phyloP scores from a whole-genome alignment of 1,284 basidiomycete species.

The Marasmius tenuissimus region DNA sequence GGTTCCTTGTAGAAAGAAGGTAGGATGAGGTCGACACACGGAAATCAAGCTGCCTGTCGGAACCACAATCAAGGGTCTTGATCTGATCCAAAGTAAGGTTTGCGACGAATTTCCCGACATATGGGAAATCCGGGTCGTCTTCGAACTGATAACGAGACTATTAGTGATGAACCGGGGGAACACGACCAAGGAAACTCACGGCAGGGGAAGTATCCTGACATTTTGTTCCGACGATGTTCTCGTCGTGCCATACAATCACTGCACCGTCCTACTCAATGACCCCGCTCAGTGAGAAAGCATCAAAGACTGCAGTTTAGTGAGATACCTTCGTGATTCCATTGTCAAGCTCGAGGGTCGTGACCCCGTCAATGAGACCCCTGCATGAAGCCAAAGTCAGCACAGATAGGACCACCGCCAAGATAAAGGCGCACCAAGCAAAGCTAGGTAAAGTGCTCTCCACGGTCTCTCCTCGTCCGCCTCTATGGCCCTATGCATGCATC shows the following conservation, averaged over 20 bases:
- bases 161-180: not conserved
- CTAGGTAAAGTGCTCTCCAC: conserved; percentile 69
- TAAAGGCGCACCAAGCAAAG: conserved; percentile 63
- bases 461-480: conserved; percentile 73
- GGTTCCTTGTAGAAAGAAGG: too few relatives aligned
- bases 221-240: conserved; percentile 58
- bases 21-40: conserved; percentile 41
- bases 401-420: conserved; percentile 8
- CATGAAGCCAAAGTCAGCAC: not conserved
- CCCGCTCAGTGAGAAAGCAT: not conserved
- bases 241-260: conserved; percentile 81
- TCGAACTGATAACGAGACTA: conserved; percentile 34
- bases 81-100: conserved; percentile 78
- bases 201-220: conserved; percentile 66
- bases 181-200: conserved; percentile 33
- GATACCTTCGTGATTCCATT: conserved; percentile 70
- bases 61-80: conserved; percentile 77
- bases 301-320: not conserved
- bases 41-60: conserved; percentile 57
- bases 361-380: conserved; percentile 73
- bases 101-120: conserved; percentile 73
- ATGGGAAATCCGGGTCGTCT: conserved; percentile 62
- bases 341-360: conserved; percentile 75
- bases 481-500: conserved; percentile 54
- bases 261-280: conserved; percentile 55